A percentile compares a stretch with the other conserved stretches of the same genome.
These are phyloP conservation scores for Ceratocystis diversiconidia DNA, from an alignment of 2,329 filamentous ascomycete species.

Conservation along the genomic window DNA sequence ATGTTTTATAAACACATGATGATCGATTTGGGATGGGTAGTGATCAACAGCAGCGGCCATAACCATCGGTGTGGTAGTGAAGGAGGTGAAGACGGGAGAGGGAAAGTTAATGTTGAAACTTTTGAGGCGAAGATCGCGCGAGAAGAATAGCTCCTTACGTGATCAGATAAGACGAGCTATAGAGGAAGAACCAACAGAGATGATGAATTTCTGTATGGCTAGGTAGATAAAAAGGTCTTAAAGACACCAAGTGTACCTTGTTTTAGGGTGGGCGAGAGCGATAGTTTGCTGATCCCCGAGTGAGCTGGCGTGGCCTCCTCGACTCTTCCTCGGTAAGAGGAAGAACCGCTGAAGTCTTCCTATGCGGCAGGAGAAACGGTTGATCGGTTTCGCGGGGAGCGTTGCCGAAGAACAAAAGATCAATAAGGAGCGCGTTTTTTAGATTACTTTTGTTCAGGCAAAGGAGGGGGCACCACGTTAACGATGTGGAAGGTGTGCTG, in stretches of 20 bases:
- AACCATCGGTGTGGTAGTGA: constrained; percentile 36
- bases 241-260: constrained; percentile 32
- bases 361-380: constrained; percentile 96
- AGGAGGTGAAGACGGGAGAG: constrained; percentile 12
- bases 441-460: constrained; percentile 37
- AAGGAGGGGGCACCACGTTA: constrained; percentile 47
- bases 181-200: constrained; percentile 13
- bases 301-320: constrained; percentile 92
- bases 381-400: constrained; percentile 42
- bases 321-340: constrained; percentile 99
- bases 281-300: constrained; percentile 79
- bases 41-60: constrained; percentile 48
- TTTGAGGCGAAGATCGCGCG: constrained; percentile 7
- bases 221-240: neutral
- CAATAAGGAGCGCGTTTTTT: constrained; percentile 37
- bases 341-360: constrained; percentile 95
- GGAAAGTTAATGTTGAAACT: constrained; percentile 6
- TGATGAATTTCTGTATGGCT: constrained; percentile 6
- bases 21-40: constrained; percentile 36
- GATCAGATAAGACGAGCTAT: constrained; percentile 16
- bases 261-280: constrained; percentile 96
- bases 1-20: constrained; percentile 36
- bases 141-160: constrained; percentile 13
- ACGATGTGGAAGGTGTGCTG: constrained; percentile 51
- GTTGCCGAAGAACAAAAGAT: constrained; percentile 33